phyloP scores from a whole-genome alignment of 176 grass and related monocot species.

The Raddia guianensis region DNA sequence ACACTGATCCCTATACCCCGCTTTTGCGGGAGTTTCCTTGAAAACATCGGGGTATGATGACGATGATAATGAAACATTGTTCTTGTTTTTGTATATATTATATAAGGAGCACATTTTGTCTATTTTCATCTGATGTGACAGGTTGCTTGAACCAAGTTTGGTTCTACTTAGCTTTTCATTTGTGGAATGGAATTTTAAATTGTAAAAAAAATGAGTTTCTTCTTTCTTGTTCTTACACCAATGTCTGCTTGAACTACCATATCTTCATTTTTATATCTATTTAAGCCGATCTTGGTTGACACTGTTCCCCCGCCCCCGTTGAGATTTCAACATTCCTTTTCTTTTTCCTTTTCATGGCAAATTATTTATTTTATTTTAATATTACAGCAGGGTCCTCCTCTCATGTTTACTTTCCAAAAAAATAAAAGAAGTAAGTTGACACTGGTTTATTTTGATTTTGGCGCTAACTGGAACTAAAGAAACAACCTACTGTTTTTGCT shows the following conservation, averaged over 20 bases:
- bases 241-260: not conserved
- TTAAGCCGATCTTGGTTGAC: not conserved
- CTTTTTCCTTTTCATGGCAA: too few relatives aligned
- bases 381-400: too few relatives aligned
- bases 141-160: not conserved
- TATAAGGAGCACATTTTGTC: not conserved
- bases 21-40: too few relatives aligned
- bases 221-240: not conserved
- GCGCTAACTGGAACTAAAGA: not conserved
- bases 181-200: conserved; percentile 15
- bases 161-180: conserved; percentile 23
- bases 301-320: not conserved
- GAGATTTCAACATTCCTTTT: too few relatives aligned
- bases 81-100: not conserved
- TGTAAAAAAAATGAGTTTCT: not conserved
- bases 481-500: not conserved
- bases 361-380: too few relatives aligned
- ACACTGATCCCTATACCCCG: too few relatives aligned
- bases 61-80: too few relatives aligned
- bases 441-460: not conserved
- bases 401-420: too few relatives aligned
- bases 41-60: too few relatives aligned
- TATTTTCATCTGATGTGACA: not conserved
- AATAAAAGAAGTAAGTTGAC: too few relatives aligned
- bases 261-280: not conserved